phyloP scores from a whole-genome alignment of 345 rosid species.

The Lenwebbia sp. region DNA sequence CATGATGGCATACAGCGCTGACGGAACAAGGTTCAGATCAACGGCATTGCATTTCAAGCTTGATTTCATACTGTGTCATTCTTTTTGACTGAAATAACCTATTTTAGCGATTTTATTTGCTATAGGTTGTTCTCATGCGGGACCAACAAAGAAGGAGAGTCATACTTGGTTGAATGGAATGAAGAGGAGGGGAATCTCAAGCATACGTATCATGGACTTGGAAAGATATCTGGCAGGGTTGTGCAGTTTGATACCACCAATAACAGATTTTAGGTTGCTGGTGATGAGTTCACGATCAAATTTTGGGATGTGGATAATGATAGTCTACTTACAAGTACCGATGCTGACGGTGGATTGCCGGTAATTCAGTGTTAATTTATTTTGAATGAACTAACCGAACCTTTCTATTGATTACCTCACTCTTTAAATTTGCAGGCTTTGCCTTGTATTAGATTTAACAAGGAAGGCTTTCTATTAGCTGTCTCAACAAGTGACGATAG shows the following conservation, averaged over 20 bases:
- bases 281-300: slow-evolving; percentile 62
- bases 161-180: slow-evolving; percentile 76
- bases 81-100: background rate
- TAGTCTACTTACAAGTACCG: slow-evolving; percentile 36
- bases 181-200: slow-evolving; percentile 63
- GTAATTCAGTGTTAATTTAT: slow-evolving; percentile 16
- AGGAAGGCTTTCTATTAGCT: slow-evolving; percentile 68
- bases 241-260: slow-evolving; percentile 75
- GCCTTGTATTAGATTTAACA: slow-evolving; percentile 69
- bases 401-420: background rate
- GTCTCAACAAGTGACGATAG: slow-evolving; percentile 72
- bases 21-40: slow-evolving; percentile 56
- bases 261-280: slow-evolving; percentile 67
- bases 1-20: slow-evolving; percentile 65
- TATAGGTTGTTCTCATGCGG: slow-evolving; percentile 15
- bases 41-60: background rate
- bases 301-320: slow-evolving; percentile 70
- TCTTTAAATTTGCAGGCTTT: slow-evolving; percentile 48
- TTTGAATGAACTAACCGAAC: background rate
- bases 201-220: slow-evolving; percentile 51
- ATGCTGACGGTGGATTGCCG: slow-evolving; percentile 74
- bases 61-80: background rate
- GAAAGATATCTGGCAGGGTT: slow-evolving; percentile 43
- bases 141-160: slow-evolving; percentile 67
- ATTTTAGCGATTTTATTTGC: too few species aligned